Conservation (phyloP, 768 basidiomycete genomes). For the Hydnomerulius pinastri region DNA sequence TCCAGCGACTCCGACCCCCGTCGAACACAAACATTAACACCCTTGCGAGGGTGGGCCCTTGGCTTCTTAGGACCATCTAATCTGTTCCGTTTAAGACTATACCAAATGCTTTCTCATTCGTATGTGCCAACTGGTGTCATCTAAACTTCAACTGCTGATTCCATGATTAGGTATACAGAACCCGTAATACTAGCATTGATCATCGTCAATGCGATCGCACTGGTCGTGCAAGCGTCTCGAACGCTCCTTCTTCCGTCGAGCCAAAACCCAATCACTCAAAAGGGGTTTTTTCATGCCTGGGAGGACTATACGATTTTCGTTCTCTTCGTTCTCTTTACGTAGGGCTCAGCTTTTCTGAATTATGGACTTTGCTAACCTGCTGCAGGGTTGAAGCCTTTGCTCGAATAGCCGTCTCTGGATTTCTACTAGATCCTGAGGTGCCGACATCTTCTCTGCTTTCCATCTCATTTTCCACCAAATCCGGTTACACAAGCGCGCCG, state of each 20-base stretch:
- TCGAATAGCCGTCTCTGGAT: conserved; percentile 86
- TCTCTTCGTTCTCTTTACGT: conserved; percentile 88
- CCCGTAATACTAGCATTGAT: conserved; percentile 82
- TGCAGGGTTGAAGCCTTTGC: conserved; percentile 82
- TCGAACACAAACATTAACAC: conserved; percentile 46
- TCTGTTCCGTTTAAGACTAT: conserved; percentile 61
- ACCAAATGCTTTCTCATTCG: conserved; percentile 69
- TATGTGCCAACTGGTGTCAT: conserved; percentile 47
- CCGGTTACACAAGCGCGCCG: conserved; percentile 26
- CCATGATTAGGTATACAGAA: conserved; percentile 72
- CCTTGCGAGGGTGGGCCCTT: conserved; percentile 77
- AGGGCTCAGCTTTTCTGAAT: conserved; percentile 31
- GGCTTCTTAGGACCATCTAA: conserved; percentile 74
- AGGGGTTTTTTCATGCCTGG: conserved; percentile 87
- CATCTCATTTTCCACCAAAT: conserved; percentile 34
- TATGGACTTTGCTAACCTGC: conserved; percentile 1
- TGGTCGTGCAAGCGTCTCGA: conserved; percentile 77
- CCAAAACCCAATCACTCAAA: conserved; percentile 43
- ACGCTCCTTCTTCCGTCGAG: conserved; percentile 54
- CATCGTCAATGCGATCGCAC: conserved; percentile 76
- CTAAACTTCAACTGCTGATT: neutral
- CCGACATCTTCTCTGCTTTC: conserved; percentile 52
- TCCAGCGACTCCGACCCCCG: conserved; percentile 27
- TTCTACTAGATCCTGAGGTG: conserved; percentile 83
- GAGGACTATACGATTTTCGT: conserved; percentile 86